phyloP scores from a whole-genome alignment of 805 yeast genomes.

The Pichia eremophila region DNA sequence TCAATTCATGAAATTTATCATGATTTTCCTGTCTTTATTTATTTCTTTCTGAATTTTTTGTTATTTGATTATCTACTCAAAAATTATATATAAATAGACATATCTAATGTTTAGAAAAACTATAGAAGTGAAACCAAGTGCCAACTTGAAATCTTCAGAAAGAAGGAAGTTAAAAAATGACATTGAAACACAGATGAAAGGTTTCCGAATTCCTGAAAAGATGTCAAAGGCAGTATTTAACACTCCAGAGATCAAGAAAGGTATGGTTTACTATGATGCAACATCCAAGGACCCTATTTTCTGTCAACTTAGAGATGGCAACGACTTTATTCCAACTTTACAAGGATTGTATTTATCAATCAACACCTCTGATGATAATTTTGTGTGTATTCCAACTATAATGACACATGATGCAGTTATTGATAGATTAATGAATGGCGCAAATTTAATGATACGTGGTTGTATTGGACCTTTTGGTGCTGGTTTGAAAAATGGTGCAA shows the following conservation, averaged over 20 bases:
- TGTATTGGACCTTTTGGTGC: slow-evolving; percentile 42
- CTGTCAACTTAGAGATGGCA: slow-evolving; percentile 48
- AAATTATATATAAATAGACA: neutral
- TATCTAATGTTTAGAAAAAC: slow-evolving; percentile 44
- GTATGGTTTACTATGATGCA: slow-evolving; percentile 52
- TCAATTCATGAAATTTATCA: too few relatives aligned
- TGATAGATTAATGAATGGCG: slow-evolving; percentile 64
- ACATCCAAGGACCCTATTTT: slow-evolving; percentile 60
- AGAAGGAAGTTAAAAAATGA: slow-evolving; percentile 44
- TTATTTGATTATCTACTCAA: too few relatives aligned
- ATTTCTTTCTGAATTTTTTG: too few relatives aligned
- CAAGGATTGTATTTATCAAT: slow-evolving; percentile 57
- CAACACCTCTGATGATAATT: neutral
- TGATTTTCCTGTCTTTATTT: neutral
- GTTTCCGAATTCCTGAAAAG: slow-evolving; percentile 38
- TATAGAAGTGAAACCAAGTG: slow-evolving; percentile 56
- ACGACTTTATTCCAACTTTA: slow-evolving; percentile 52
- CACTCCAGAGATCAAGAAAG: slow-evolving; percentile 39
- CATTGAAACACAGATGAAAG: slow-evolving; percentile 3
- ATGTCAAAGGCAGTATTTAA: slow-evolving; percentile 59
- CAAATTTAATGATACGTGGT: slow-evolving; percentile 74
- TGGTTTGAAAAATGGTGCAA: slow-evolving; percentile 36
- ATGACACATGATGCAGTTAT: slow-evolving; percentile 69
- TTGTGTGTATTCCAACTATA: slow-evolving; percentile 43
- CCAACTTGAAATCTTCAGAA: slow-evolving; percentile 79